Conservation (phyloP, 108 stramenopile genomes). For the Discostella pseudostelligera region DNA sequence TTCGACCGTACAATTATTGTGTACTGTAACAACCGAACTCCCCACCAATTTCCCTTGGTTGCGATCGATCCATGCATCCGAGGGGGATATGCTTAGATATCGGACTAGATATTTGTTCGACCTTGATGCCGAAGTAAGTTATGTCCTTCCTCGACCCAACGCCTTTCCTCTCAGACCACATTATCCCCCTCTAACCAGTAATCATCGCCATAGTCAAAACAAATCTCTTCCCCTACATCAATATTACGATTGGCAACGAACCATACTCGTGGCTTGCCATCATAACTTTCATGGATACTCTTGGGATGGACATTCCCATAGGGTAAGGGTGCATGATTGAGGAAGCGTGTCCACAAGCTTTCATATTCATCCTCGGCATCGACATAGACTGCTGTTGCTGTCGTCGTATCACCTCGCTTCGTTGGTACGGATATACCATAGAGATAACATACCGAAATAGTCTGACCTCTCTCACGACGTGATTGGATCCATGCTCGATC, state of each 20-base stretch:
- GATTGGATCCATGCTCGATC: conserved; percentile 48
- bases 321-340: conserved; percentile 49
- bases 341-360: conserved; percentile 50
- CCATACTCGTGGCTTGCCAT: conserved; percentile 66
- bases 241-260: conserved; percentile 72
- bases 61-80: too few species aligned
- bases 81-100: too few species aligned
- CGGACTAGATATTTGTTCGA: too few species aligned
- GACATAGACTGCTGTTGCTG: conserved; percentile 24
- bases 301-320: conserved; percentile 38
- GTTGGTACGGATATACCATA: conserved; percentile 35
- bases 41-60: too few species aligned
- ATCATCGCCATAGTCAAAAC: conserved; percentile 85
- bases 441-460: conserved; percentile 44
- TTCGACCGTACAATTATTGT: too few species aligned
- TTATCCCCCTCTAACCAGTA: conserved; percentile 70
- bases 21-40: too few species aligned
- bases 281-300: conserved; percentile 39
- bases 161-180: conserved; percentile 24
- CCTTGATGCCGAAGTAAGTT: too few species aligned
- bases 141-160: too few species aligned
- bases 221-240: conserved; percentile 76
- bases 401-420: conserved; percentile 6
- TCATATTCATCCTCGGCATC: conserved; percentile 56
- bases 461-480: conserved; percentile 41